Evolutionary conservation across 495 filamentous ascomycete genomes (phyloP).

Genomic region (Cryomyces minteri): DNA sequence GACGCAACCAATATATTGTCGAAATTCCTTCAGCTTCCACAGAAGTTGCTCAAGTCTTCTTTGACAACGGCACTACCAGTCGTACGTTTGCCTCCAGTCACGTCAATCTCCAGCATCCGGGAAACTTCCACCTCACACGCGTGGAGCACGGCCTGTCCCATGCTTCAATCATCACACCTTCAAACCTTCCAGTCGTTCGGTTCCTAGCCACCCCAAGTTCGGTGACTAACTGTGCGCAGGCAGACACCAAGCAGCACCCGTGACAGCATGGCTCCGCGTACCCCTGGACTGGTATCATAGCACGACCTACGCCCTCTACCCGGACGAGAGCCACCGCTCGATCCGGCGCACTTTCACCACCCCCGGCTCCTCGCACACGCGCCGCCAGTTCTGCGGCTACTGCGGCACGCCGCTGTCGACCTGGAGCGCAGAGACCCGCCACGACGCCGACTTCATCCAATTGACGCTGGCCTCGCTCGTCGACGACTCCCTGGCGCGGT

Average conservation of each 20-base stretch:
- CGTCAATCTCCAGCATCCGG: neutral
- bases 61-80: constrained; percentile 43
- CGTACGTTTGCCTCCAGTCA: constrained; percentile 29
- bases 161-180: neutral
- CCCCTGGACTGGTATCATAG: constrained; percentile 61
- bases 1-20: constrained; percentile 66
- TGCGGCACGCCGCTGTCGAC: constrained; percentile 68
- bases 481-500: constrained; percentile 40
- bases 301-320: constrained; percentile 49
- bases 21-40: constrained; percentile 37
- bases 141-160: neutral
- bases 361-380: constrained; percentile 22
- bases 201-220: neutral
- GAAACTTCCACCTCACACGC: neutral
- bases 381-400: constrained; percentile 76
- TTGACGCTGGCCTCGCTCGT: constrained; percentile 55
- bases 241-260: constrained; percentile 43
- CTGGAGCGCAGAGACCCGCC: constrained; percentile 53
- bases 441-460: constrained; percentile 55
- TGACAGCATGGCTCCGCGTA: constrained; percentile 63
- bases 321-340: constrained; percentile 52
- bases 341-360: constrained; percentile 59
- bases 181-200: neutral
- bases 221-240: constrained; percentile 24
- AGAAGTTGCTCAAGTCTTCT: constrained; percentile 44